These are phyloP conservation scores for Oryza punctata DNA, from an alignment of 176 grass and related monocot species.

Conservation along the genomic window DNA sequence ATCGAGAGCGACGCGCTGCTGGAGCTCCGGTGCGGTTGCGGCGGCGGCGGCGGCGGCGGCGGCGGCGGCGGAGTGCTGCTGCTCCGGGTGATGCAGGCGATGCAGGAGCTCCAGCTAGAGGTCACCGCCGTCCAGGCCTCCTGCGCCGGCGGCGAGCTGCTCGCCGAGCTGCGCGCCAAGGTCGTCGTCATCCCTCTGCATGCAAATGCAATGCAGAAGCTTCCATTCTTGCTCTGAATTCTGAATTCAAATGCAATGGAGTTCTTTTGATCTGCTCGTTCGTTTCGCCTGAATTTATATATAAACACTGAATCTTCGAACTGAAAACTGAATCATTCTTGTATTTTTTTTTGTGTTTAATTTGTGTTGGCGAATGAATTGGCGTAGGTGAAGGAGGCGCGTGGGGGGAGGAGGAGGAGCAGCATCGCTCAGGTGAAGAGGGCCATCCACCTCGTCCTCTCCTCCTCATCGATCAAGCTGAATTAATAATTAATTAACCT, in stretches of 20 bases:
- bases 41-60: constrained; percentile 51
- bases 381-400: constrained; percentile 62
- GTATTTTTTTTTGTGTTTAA: no score
- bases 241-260: no score
- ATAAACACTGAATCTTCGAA: not conserved
- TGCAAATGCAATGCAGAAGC: no score
- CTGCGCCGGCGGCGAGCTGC: constrained; percentile 37
- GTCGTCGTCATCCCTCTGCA: not conserved
- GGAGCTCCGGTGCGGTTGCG: constrained; percentile 62
- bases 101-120: constrained; percentile 63
- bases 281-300: not conserved
- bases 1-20: constrained; percentile 65
- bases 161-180: constrained; percentile 63
- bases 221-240: no score
- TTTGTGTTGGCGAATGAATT: not conserved
- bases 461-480: not conserved
- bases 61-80: no score
- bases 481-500: constrained; percentile 8
- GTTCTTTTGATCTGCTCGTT: not conserved
- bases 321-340: not conserved
- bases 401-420: constrained; percentile 60
- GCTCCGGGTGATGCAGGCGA: constrained; percentile 60
- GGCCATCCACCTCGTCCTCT: constrained; percentile 57
- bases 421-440: constrained; percentile 85
- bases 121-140: constrained; percentile 61